Percentiles rank a stretch among this genome's conserved stretches.
These are phyloP conservation scores for Funneliformis caledonium DNA, from an alignment of 371 early-diverging fungal genomes.

Conservation along the genomic window DNA sequence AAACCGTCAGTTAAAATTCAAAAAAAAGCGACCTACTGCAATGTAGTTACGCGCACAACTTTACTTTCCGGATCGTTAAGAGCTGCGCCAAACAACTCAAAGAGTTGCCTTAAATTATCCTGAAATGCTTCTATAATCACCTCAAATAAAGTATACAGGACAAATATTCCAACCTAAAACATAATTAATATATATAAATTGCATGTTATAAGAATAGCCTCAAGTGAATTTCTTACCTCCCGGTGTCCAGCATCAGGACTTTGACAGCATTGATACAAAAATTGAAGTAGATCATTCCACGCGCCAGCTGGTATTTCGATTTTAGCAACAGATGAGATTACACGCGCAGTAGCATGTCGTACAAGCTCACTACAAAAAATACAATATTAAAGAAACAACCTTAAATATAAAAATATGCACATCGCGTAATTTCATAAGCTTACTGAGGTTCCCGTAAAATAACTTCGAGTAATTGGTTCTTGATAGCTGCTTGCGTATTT, in stretches of 20 bases:
- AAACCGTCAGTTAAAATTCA: background rate
- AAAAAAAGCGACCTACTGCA: constrained; percentile 58
- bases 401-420: background rate
- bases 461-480: constrained; percentile 65
- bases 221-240: constrained; percentile 56
- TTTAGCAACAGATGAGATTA: constrained; percentile 85
- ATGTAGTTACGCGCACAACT: constrained; percentile 76
- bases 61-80: constrained; percentile 85
- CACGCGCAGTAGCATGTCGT: constrained; percentile 82
- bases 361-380: constrained; percentile 61
- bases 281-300: constrained; percentile 81
- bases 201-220: background rate
- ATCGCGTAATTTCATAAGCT: constrained; percentile 38
- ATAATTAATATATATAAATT: background rate
- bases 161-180: constrained; percentile 71
- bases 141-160: constrained; percentile 84
- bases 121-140: constrained; percentile 75
- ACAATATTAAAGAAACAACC: background rate
- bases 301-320: constrained; percentile 75
- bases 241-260: constrained; percentile 76
- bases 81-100: constrained; percentile 73
- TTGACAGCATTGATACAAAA: constrained; percentile 77
- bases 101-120: constrained; percentile 67
- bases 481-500: constrained; percentile 60
- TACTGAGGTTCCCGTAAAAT: constrained; percentile 77